These are phyloP conservation scores for Fusarium sp. DNA, from an alignment of 2,329 filamentous ascomycete species.

Conservation along the genomic window DNA sequence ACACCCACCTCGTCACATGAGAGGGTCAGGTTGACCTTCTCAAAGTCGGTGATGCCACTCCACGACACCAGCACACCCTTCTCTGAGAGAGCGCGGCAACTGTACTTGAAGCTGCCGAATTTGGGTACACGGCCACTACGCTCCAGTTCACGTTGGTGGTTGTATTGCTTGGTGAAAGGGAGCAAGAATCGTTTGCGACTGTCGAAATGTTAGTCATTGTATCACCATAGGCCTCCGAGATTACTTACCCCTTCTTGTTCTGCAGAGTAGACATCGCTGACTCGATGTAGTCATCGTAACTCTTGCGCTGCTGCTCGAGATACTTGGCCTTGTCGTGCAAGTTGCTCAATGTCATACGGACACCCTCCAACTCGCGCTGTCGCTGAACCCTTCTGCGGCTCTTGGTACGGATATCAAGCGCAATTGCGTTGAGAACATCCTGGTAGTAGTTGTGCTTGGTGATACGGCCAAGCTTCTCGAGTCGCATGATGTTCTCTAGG, in stretches of 20 bases:
- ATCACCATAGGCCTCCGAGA: background rate
- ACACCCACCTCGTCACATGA: constrained; percentile 93
- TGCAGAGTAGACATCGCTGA: constrained; percentile 97
- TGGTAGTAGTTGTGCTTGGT: constrained; percentile 94
- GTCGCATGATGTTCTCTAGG: constrained; percentile 90
- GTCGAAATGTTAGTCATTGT: constrained; percentile 39
- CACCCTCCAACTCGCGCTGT: constrained; percentile 89
- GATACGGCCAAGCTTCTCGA: constrained; percentile 90
- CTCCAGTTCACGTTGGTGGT: constrained; percentile 96
- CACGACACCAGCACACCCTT: constrained; percentile 96
- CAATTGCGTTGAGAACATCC: constrained; percentile 97
- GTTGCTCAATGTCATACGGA: constrained; percentile 79
- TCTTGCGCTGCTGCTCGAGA: constrained; percentile 94
- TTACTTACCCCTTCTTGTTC: constrained; percentile 86
- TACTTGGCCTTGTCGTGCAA: constrained; percentile 90
- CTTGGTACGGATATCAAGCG: constrained; percentile 96
- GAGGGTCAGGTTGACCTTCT: constrained; percentile 94
- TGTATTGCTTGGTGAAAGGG: constrained; percentile 98
- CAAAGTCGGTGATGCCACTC: constrained; percentile 82
- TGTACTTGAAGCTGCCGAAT: constrained; percentile 98
- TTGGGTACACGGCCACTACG: constrained; percentile 93
- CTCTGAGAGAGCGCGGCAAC: constrained; percentile 86
- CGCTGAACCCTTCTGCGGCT: constrained; percentile 92
- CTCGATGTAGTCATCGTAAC: constrained; percentile 99
- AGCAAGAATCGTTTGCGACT: constrained; percentile 93